Percentiles rank a stretch among this genome's conserved stretches.
Evolutionary conservation across 1,139 yeast genomes (phyloP).

Genomic region (Nakaseomyces nivariensis): DNA sequence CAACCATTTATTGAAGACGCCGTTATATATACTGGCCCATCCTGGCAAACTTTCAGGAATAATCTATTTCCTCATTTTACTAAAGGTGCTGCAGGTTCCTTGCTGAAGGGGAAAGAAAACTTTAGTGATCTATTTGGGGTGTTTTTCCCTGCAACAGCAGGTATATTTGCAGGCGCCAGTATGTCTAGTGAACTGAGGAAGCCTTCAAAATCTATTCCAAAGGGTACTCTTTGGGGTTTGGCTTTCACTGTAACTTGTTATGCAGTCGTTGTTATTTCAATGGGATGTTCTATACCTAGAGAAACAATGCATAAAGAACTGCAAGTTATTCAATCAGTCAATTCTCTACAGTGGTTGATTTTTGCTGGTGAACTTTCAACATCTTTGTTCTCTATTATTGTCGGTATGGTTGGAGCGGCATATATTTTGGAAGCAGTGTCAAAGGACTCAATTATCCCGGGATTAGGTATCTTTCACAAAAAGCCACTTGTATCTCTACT

Average conservation of each 20-base stretch:
- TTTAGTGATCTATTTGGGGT: constrained; percentile 84
- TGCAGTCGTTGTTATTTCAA: constrained; percentile 60
- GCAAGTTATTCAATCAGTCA: constrained; percentile 75
- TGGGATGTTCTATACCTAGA: constrained; percentile 76
- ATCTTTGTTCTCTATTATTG: constrained; percentile 80
- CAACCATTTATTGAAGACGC: constrained; percentile 43
- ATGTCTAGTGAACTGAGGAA: constrained; percentile 91
- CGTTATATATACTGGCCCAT: constrained; percentile 59
- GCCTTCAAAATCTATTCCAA: constrained; percentile 84
- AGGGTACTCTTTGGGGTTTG: constrained; percentile 80
- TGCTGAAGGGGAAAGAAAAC: constrained; percentile 53
- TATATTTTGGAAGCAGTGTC: constrained; percentile 85
- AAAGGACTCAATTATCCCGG: constrained; percentile 76
- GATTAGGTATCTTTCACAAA: constrained; percentile 49
- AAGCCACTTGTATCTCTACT: constrained; percentile 57
- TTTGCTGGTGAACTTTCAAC: constrained; percentile 87
- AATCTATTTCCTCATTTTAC: constrained; percentile 77
- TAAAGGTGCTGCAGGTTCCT: constrained; percentile 85
- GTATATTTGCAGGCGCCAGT: constrained; percentile 97
- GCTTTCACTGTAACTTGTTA: constrained; percentile 66
- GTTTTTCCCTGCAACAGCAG: constrained; percentile 96
- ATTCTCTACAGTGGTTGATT: constrained; percentile 56
- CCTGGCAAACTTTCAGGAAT: constrained; percentile 51
- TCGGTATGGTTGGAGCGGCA: constrained; percentile 94
- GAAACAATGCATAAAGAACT: constrained; percentile 65